Base-by-base conservation (phyloP, 139 green algal genomes). In the Chlamydomonas sphaeroides region DNA sequence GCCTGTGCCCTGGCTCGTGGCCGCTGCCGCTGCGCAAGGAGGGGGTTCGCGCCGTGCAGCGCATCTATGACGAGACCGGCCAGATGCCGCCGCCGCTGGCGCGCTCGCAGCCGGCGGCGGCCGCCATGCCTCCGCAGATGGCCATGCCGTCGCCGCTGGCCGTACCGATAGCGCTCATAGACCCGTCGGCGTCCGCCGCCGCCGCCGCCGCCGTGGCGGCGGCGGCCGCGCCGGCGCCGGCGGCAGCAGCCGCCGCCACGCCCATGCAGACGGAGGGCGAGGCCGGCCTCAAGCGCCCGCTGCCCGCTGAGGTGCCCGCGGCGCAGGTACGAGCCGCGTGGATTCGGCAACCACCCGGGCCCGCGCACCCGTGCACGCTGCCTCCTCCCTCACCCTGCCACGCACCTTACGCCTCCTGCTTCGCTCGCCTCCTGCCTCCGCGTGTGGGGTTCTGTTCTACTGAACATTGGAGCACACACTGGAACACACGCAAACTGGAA, bases 21-120 rank as follows among this genome's bases (percentile, higher is more conserved):
- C 83, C 83, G 20, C 56, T 88, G 45, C 83, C 83, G 17, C 68
- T 88, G 23, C 80, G 75, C 26, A 68, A 73, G 75, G 68, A 66
- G 10, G 75, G 45, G 2, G 61, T 88, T 11, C 81, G 81, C 0
- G 65, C n/a, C 25, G 65, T 78, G 11, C 81, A 86, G 51, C 56
- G 49, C 28, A 62, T 65, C 42, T 82, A 82, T 10, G 75, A 82
- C 62, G 62, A 72, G 62, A 82, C 75, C 5, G 75, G 75, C 0
- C 75, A 82, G 62, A 32, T 82, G 62, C 75, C 75, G 8, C 5
- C 62, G 62, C 39, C 21, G 25, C 20, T 42, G 26, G 4, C 49
- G 20, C 57, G 56, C 56, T 53, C 10, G 61, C 42, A 32, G n/a
- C 20, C 42, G 15, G 17, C 68, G 38, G n/a, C 33, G 38, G 2